phyloP scores from a whole-genome alignment of 164 flowering plant species.

The Litsea cubeba region DNA sequence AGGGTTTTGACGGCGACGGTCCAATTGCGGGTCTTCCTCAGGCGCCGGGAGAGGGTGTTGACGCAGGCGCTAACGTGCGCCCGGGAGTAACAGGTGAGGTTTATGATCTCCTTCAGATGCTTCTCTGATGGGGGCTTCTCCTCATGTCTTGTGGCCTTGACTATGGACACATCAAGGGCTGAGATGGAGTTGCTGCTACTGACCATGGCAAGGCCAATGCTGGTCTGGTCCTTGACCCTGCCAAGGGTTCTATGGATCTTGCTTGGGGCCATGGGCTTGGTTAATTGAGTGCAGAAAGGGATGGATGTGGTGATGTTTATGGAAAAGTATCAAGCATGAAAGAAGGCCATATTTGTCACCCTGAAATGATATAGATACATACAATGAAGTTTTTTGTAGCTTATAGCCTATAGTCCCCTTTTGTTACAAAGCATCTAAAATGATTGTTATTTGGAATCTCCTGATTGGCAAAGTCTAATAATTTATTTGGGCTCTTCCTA shows the following conservation, averaged over 20 bases:
- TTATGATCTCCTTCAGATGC: slow-evolving; percentile 48
- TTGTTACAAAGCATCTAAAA: no score
- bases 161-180: slow-evolving; percentile 77
- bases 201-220: slow-evolving; percentile 26
- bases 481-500: no score
- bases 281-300: neutral
- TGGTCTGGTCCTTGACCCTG: slow-evolving; percentile 64
- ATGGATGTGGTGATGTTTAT: neutral
- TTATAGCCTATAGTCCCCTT: no score
- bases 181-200: slow-evolving; percentile 50
- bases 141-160: slow-evolving; percentile 87
- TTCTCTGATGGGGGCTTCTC: slow-evolving; percentile 72
- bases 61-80: slow-evolving; percentile 58
- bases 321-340: neutral
- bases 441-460: no score
- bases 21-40: slow-evolving; percentile 80
- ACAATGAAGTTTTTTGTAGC: no score
- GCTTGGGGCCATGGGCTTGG: slow-evolving; percentile 55
- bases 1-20: slow-evolving; percentile 75
- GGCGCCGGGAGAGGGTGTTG: slow-evolving; percentile 47
- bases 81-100: slow-evolving; percentile 48
- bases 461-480: no score
- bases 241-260: slow-evolving; percentile 65
- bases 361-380: no score
- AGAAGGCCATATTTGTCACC: neutral